Evolutionary conservation across 2,329 filamentous ascomycete genomes (phyloP).

Genomic region (Didymellaceae sp.): DNA sequence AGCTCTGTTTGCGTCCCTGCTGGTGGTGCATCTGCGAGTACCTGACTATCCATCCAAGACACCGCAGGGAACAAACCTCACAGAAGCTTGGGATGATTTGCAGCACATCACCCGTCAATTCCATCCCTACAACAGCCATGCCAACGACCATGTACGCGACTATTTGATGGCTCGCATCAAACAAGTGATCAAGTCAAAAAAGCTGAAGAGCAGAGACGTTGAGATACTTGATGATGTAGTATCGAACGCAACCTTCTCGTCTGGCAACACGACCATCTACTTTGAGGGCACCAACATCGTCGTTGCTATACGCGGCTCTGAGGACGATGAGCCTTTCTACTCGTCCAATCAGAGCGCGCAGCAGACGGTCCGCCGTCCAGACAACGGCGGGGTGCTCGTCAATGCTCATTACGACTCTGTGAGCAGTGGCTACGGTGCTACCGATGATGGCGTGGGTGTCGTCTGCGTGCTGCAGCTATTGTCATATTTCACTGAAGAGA

Average conservation of each 20-base stretch:
- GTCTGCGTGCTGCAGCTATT: conserved; percentile 86
- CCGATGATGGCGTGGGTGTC: conserved; percentile 90
- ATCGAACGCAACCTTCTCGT: conserved; percentile 78
- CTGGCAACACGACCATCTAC: conserved; percentile 66
- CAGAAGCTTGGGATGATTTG: conserved; percentile 86
- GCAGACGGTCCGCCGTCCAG: conserved; percentile 52
- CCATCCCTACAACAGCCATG: conserved; percentile 87
- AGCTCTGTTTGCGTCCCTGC: conserved; percentile 73
- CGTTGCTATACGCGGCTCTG: conserved; percentile 83
- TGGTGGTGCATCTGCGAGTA: conserved; percentile 78
- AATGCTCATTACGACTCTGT: conserved; percentile 97
- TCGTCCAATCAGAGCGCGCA: conserved; percentile 59
- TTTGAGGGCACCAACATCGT: conserved; percentile 94
- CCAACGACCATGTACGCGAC: conserved; percentile 79
- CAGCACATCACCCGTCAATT: conserved; percentile 74
- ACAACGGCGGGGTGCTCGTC: conserved; percentile 79
- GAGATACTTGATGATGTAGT: conserved; percentile 79
- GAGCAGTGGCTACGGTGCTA: conserved; percentile 89
- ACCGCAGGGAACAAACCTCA: conserved; percentile 74
- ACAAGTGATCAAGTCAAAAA: conserved; percentile 70
- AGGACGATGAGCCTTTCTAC: conserved; percentile 72
- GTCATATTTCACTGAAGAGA: conserved; percentile 76
- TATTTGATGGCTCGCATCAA: conserved; percentile 77
- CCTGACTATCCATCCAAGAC: conserved; percentile 67
- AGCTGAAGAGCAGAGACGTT: conserved; percentile 49